Evolutionary conservation across 1,284 basidiomycete species (phyloP), one percentile per base, ranked within the genome.

Genomic region (Pseudozyma flocculosa): DNA sequence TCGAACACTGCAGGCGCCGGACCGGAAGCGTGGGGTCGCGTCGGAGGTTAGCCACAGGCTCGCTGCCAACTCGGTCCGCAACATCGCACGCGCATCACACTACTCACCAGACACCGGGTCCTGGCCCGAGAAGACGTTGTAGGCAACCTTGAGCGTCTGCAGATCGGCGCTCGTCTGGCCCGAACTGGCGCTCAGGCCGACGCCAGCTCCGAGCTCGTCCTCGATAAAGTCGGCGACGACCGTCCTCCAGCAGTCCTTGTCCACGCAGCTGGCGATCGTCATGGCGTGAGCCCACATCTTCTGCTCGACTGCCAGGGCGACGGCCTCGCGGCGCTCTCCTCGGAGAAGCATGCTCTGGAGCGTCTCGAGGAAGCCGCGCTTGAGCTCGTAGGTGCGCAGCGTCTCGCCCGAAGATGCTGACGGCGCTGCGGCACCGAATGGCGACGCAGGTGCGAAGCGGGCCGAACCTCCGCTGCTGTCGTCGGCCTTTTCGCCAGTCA

Each of bases 221-320:
- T 85, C 84, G 36, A 94, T 80, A 73, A 98, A 98, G 58, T 92
- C 88, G 36, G 83, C 85, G 0, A 94, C 90, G 5, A 88, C 88
- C 58, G 92, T 89, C 74, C 88, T 89, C 91, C 92, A 97, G 5
- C 90, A 84, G 30, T 94, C 91, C 69, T 89, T 90, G 77, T 94
- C 94, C 45, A 97, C 84, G 50, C 89, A 88, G 73, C 90, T 93
- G 9, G 95, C 87, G 58, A 98, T 93, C 43, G 97, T 81, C 84
- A 98, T 86, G 1, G 95, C 95, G 78, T 99, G 95, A 1, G 91
- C 87, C 92, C 93, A 99, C 61, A 98, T 80, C 68, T 85, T 87
- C 75, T 92, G 85, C 55, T 92, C 87, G 24, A 92, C 82, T 4
- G 95, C 94, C 73, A 87, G 92, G 53, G 87, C 86, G 70, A 91